Percentiles rank a stretch among this genome's conserved stretches.
Conservation (phyloP, 306 rosid genomes). For the Elaeagnus macrophylla region DNA sequence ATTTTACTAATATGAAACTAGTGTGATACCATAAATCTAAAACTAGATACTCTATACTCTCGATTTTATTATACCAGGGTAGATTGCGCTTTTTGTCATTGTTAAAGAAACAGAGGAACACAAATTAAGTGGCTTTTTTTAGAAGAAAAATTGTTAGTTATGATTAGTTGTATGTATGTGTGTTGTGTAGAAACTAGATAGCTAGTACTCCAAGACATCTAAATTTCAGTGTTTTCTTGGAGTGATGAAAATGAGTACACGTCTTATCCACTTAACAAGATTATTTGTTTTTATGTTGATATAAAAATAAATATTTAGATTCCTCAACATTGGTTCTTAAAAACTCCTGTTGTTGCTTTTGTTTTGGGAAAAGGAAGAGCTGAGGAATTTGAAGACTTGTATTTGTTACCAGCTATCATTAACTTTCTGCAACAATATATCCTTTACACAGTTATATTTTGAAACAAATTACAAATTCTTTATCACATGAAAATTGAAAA, state of each 20-base stretch:
- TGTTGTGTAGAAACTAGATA: slow-evolving; percentile 23
- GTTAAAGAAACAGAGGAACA: slow-evolving; percentile 27
- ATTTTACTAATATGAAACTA: too few species aligned
- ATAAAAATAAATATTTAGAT: slow-evolving; percentile 25
- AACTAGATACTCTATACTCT: slow-evolving; percentile 19
- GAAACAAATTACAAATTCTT: too few species aligned
- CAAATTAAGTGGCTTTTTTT: slow-evolving; percentile 17
- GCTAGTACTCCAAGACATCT: slow-evolving; percentile 36
- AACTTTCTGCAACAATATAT: too few species aligned
- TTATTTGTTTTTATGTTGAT: slow-evolving; percentile 31
- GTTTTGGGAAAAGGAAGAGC: background rate
- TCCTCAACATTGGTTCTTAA: slow-evolving; percentile 22
- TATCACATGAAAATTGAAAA: too few species aligned
- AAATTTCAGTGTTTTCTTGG: slow-evolving; percentile 75
- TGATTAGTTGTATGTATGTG: background rate
- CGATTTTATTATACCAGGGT: slow-evolving; percentile 18
- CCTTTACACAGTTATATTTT: too few species aligned
- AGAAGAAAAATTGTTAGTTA: slow-evolving; percentile 32
- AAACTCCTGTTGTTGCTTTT: background rate
- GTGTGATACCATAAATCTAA: background rate
- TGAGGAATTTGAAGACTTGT: background rate
- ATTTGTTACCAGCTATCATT: too few species aligned
- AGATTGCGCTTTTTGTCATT: slow-evolving; percentile 42
- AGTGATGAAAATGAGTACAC: slow-evolving; percentile 34
- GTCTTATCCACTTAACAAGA: slow-evolving; percentile 47